Evolutionary conservation across 208 protist species (phyloP).

Genomic region (Angomonas ambiguus): DNA sequence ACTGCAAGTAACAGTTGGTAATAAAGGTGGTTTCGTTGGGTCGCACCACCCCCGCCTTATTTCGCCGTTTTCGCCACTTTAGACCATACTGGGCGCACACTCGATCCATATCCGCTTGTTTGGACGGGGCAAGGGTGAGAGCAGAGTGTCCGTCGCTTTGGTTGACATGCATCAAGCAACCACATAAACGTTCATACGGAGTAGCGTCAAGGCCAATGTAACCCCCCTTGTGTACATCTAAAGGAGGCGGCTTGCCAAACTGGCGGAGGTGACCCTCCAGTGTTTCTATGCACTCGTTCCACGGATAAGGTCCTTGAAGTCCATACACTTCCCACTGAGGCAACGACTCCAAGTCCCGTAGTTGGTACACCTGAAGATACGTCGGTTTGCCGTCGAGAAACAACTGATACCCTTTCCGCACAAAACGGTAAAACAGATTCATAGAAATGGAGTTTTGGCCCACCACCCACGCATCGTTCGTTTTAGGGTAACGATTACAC

Average conservation of each 20-base stretch:
- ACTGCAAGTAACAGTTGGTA: constrained; percentile 50
- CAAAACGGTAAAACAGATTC: constrained; percentile 67
- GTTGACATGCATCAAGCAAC: constrained; percentile 74
- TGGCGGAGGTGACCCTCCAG: constrained; percentile 20
- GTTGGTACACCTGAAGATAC: constrained; percentile 59
- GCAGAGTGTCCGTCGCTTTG: constrained; percentile 47
- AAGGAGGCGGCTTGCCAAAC: constrained; percentile 26
- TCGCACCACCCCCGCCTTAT: constrained; percentile 28
- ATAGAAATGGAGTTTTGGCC: constrained; percentile 65
- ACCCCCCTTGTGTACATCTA: constrained; percentile 77
- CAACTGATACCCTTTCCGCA: constrained; percentile 53
- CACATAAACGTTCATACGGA: constrained; percentile 60
- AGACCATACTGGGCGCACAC: constrained; percentile 40
- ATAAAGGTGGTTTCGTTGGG: constrained; percentile 55
- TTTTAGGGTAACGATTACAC: constrained; percentile 76
- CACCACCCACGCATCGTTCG: constrained; percentile 77
- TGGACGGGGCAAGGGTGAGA: constrained; percentile 32
- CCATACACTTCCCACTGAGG: constrained; percentile 60
- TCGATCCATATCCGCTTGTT: constrained; percentile 52
- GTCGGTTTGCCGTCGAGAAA: constrained; percentile 36
- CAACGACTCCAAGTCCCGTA: constrained; percentile 66
- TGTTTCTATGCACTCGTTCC: constrained; percentile 64
- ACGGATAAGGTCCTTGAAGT: constrained; percentile 68
- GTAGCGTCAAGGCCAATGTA: constrained; percentile 78
- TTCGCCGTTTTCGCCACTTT: constrained; percentile 60